phyloP scores from a whole-genome alignment of 805 yeast genomes.

The Naumovozyma dairenensis region DNA sequence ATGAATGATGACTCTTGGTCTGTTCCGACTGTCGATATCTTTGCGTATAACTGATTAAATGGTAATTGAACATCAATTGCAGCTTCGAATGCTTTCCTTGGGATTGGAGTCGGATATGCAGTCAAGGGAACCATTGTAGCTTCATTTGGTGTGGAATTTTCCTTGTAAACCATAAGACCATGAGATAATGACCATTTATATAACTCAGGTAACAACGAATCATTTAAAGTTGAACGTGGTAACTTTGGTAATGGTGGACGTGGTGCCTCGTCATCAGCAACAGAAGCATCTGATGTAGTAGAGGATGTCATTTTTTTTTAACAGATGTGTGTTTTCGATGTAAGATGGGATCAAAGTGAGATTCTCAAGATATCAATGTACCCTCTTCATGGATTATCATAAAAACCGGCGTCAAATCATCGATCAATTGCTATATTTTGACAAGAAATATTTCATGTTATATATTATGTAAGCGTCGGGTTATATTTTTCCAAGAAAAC shows the following conservation, averaged over 20 bases:
- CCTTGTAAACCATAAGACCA: slow-evolving; percentile 78
- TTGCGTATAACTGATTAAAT: slow-evolving; percentile 68
- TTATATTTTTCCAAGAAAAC: no score
- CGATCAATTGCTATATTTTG: not conserved
- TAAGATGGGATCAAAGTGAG: not conserved
- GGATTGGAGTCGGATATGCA: slow-evolving; percentile 82
- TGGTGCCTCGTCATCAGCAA: slow-evolving; percentile 2
- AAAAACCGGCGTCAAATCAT: not conserved
- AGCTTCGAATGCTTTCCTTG: slow-evolving; percentile 50
- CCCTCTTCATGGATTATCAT: not conserved
- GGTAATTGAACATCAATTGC: slow-evolving; percentile 57
- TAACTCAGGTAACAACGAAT: slow-evolving; percentile 35
- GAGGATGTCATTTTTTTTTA: no score
- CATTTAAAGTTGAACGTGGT: slow-evolving; percentile 16
- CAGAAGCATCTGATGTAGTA: slow-evolving; percentile 1
- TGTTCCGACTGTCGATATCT: slow-evolving; percentile 43
- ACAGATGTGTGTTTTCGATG: not conserved
- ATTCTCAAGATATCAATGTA: not conserved
- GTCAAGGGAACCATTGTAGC: slow-evolving; percentile 77
- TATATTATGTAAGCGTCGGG: no score
- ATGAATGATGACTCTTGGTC: slow-evolving; percentile 76
- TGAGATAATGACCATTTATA: slow-evolving; percentile 71
- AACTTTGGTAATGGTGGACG: slow-evolving; percentile 23
- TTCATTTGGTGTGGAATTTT: slow-evolving; percentile 34
- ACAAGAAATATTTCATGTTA: no score